Percentiles rank a stretch among this genome's conserved stretches.
phyloP scores from a whole-genome alignment of 192 early-diverging fungal species.

The Backusella australiensis region DNA sequence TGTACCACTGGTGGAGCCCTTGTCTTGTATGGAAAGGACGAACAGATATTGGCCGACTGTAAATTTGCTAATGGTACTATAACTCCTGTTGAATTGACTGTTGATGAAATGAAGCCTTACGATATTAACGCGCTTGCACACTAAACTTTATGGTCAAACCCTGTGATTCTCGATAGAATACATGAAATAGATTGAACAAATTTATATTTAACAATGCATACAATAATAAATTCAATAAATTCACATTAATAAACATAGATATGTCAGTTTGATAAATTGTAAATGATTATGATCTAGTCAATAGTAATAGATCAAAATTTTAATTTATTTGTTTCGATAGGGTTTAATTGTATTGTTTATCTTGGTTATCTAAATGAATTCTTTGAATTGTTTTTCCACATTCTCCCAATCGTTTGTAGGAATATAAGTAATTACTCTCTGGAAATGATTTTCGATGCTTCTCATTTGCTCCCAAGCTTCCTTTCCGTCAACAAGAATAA shows the following conservation, averaged over 20 bases:
- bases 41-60: neutral
- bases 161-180: neutral
- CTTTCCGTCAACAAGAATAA: constrained; percentile 92
- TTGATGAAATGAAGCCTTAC: neutral
- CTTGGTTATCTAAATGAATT: constrained; percentile 46
- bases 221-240: no score
- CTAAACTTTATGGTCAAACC: neutral
- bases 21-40: neutral
- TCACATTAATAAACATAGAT: no score
- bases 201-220: no score
- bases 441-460: constrained; percentile 80
- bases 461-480: constrained; percentile 75
- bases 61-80: neutral
- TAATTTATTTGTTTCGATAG: neutral
- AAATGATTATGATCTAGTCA: no score
- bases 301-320: no score
- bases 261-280: no score
- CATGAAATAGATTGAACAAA: neutral
- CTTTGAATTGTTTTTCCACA: constrained; percentile 86
- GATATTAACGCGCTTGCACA: neutral
- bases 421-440: constrained; percentile 73
- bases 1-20: neutral
- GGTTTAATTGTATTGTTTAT: neutral
- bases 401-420: constrained; percentile 81
- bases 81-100: neutral